A percentile compares a stretch with the other conserved stretches of the same genome.
Evolutionary conservation across 2,329 filamentous ascomycete genomes (phyloP).

Genomic region (Fusarium subglutinans): DNA sequence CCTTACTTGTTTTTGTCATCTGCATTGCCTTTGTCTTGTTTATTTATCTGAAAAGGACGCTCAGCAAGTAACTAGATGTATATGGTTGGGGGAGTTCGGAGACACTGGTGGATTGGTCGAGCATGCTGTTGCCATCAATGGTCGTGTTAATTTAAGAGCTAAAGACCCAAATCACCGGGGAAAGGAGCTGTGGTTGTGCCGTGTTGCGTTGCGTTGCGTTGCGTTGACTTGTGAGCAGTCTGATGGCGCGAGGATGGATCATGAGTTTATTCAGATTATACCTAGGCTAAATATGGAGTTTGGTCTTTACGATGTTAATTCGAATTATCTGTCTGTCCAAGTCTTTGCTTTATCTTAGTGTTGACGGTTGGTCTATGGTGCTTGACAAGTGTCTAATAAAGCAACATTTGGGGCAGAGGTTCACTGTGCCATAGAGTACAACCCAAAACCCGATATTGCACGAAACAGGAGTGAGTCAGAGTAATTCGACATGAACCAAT

Average conservation of each 20-base stretch:
- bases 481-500: not conserved
- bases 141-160: conserved; percentile 24
- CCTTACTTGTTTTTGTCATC: conserved; percentile 16
- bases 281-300: conserved; percentile 41
- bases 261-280: conserved; percentile 41
- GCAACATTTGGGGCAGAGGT: not conserved
- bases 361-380: not conserved
- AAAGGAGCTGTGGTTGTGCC: not conserved
- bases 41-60: conserved; percentile 24
- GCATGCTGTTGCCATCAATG: conserved; percentile 24
- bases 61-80: conserved; percentile 27
- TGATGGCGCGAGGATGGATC: conserved; percentile 35
- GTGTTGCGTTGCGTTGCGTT: not conserved
- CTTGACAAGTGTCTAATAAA: not conserved
- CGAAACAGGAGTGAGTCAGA: not conserved
- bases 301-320: conserved; percentile 24
- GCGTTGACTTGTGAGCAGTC: conserved; percentile 26
- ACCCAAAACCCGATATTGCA: not conserved
- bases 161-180: conserved; percentile 5
- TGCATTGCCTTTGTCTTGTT: conserved; percentile 18
- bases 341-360: not conserved
- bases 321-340: not conserved
- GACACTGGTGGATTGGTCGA: conserved; percentile 8
- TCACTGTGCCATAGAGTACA: not conserved
- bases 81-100: conserved; percentile 21